phyloP scores from a whole-genome alignment of 495 filamentous ascomycete genomes.

The Podospora bellae-mahoneyi region DNA sequence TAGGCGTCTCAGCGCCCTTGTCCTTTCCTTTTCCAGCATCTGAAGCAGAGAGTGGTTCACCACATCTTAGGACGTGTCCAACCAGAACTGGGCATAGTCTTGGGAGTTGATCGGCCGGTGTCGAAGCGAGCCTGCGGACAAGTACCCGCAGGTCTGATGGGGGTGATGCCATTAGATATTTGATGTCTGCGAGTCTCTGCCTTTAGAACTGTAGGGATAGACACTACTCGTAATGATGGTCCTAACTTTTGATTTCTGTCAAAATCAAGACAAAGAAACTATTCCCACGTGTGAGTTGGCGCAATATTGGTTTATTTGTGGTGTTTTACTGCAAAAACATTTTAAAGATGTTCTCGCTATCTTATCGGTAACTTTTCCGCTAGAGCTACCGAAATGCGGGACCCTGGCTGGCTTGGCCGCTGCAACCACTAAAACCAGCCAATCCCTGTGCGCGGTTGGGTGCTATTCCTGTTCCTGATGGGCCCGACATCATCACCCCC shows the following conservation, averaged over 20 bases:
- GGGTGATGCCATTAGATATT: constrained; percentile 17
- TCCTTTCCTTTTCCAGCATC: constrained; percentile 47
- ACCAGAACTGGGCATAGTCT: constrained; percentile 59
- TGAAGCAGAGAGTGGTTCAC: constrained; percentile 53
- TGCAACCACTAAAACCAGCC: constrained; percentile 14
- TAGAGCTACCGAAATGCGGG: constrained; percentile 5
- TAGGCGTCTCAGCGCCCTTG: constrained; percentile 55
- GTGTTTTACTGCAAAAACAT: neutral
- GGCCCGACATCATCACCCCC: constrained; percentile 9
- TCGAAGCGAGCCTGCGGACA: constrained; percentile 63
- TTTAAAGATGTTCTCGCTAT: neutral
- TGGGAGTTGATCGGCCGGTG: constrained; percentile 61
- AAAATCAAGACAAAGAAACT: neutral
- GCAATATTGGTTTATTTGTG: neutral
- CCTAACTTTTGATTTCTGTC: neutral
- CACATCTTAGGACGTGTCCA: constrained; percentile 58
- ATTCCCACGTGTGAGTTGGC: neutral
- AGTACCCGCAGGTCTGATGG: constrained; percentile 59
- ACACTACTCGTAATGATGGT: neutral
- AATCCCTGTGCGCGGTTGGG: constrained; percentile 21
- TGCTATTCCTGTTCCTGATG: constrained; percentile 11
- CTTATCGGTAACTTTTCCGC: neutral
- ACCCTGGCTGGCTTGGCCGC: neutral
- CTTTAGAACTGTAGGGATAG: neutral
- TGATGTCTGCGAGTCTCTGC: neutral